These are phyloP conservation scores for Colletotrichum graminicola DNA, from an alignment of 2,329 filamentous ascomycete species.

Conservation along the genomic window DNA sequence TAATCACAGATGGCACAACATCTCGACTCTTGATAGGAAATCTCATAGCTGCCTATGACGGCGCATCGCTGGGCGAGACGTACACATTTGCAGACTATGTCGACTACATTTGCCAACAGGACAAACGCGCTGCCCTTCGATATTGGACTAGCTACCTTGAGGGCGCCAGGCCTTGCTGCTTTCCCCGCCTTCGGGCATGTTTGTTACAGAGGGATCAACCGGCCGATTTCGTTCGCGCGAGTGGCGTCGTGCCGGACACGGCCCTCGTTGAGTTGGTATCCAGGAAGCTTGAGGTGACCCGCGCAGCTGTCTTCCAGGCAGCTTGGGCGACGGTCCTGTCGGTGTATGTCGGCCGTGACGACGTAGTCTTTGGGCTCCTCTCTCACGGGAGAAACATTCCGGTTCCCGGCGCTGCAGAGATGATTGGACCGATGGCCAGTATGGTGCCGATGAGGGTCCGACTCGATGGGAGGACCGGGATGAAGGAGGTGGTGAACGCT, in stretches of 20 bases:
- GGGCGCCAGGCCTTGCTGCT: background rate
- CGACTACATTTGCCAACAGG: conserved; percentile 13
- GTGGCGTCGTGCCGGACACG: background rate
- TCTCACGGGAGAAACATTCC: conserved; percentile 67
- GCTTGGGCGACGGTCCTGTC: conserved; percentile 82
- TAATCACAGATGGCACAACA: conserved; percentile 31
- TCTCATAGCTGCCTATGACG: conserved; percentile 8
- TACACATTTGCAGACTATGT: conserved; percentile 24
- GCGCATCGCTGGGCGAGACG: background rate
- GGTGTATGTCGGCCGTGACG: conserved; percentile 79
- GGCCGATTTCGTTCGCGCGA: conserved; percentile 9
- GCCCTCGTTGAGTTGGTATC: background rate
- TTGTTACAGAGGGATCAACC: background rate
- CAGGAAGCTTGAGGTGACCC: conserved; percentile 66
- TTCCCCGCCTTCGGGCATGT: background rate
- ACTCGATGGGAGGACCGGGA: conserved; percentile 3
- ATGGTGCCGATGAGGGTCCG: conserved; percentile 67
- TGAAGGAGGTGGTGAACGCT: background rate
- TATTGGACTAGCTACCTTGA: conserved; percentile 23
- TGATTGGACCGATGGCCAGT: conserved; percentile 71
- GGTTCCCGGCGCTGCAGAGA: conserved; percentile 61
- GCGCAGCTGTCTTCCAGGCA: conserved; percentile 81
- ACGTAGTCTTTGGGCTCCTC: conserved; percentile 80
- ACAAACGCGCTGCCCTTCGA: background rate
- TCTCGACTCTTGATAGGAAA: conserved; percentile 20